Base-by-base conservation (phyloP, 83 land plant species). In the Isoetes engelmannii region DNA sequence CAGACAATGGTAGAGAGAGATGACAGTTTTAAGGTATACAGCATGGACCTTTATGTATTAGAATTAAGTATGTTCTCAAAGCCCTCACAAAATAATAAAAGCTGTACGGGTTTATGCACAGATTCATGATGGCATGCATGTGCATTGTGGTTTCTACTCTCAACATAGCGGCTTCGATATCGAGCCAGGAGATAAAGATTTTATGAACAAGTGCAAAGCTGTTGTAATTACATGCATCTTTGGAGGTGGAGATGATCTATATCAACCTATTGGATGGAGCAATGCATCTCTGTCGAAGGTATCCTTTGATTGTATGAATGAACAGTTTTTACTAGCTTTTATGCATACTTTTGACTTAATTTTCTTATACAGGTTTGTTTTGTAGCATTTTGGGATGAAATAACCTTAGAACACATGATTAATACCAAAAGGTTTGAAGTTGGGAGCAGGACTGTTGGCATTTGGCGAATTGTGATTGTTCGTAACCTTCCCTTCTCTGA, bases 201-300 rank as follows among this genome's bases (percentile, higher is more conserved):
- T 74, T 69, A 79, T 95, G 89, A 58, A 79, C 65, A 75, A 60
- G 17, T 95, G 99, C 75, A 74, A 78, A 63, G 93, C 83, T 72
- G 93, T 85, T 65, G 87, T 95, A 7, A 73, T 88, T 10, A 95
- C 99, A 8, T 95, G 99, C 82, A 81, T 89, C 47, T 95, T 95
- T 85, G 99, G 99, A 57, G 99, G 99, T 62, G 99, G 91, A n/a
- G 99, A 95, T 89, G 96, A 86, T 71, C 85, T 95, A 10, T 86
- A 91, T 77, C 99, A 95, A 70, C 99, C 99, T 47, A 91, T 95
- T 66, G 97, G 97, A 65, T 83, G 86, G 90, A 73, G 87, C 48
- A 71, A 85, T 54, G 75, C 87, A 65, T 86, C 99, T 49, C 73
- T 88, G 21, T 48, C 62, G 46, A 83, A 86, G 90, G 90, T 86